Percentiles rank a stretch among this genome's conserved stretches.
Evolutionary conservation across 2,329 filamentous ascomycete genomes (phyloP).

Genomic region (Lachnellula hyalina): DNA sequence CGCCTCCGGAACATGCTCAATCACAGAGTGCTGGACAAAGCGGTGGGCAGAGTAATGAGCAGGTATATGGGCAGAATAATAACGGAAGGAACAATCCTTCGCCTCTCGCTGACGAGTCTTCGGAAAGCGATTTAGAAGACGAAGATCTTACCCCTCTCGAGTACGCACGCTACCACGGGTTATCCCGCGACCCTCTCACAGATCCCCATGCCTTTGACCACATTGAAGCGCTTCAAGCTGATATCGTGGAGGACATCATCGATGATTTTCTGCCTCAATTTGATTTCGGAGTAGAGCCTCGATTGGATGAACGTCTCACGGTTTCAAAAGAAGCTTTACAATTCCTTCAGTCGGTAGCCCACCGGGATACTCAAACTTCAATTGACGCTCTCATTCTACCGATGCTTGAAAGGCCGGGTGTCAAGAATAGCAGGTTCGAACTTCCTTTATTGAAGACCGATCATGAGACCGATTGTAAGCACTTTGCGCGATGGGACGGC

Average conservation of each 20-base stretch:
- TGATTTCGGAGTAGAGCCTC: constrained; percentile 10
- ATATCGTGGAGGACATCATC: neutral
- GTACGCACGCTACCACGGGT: constrained; percentile 26
- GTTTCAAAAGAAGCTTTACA: constrained; percentile 20
- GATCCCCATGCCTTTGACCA: constrained; percentile 14
- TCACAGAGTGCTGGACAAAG: neutral
- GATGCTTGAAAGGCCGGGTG: constrained; percentile 3
- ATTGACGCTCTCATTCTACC: constrained; percentile 10
- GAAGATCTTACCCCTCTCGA: constrained; percentile 21
- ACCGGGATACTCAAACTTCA: constrained; percentile 6
- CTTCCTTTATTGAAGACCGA: constrained; percentile 26
- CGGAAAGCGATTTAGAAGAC: constrained; percentile 10
- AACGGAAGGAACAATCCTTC: neutral
- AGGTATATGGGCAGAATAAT: neutral
- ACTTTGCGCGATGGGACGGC: constrained; percentile 22
- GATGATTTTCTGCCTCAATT: constrained; percentile 18
- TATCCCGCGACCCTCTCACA: constrained; percentile 21
- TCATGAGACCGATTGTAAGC: constrained; percentile 23
- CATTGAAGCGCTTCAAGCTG: constrained; percentile 12
- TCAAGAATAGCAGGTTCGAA: constrained; percentile 19
- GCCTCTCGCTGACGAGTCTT: neutral
- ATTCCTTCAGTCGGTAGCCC: constrained; percentile 19
- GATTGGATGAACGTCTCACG: constrained; percentile 21
- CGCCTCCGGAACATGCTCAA: neutral
- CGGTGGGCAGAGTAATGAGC: neutral